Evolutionary conservation across 495 filamentous ascomycete species (phyloP).

Genomic region (Talaromyces borbonicus): DNA sequence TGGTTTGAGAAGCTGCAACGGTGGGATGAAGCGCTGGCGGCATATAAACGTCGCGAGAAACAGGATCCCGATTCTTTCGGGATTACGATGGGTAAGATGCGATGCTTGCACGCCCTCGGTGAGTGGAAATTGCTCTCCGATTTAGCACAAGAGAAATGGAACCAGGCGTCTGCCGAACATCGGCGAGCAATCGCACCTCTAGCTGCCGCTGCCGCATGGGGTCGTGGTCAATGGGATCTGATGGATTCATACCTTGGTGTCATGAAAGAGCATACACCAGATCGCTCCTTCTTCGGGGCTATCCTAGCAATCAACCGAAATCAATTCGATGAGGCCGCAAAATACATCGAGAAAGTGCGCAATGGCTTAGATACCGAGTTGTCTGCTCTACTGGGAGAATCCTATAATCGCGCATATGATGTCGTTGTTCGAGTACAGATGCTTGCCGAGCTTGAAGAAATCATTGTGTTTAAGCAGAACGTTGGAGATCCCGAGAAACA

Average conservation of each 20-base stretch:
- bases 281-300: constrained; percentile 94
- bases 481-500: constrained; percentile 68
- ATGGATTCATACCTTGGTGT: constrained; percentile 95
- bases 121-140: constrained; percentile 90
- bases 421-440: constrained; percentile 96
- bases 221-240: constrained; percentile 87
- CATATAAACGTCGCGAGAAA: constrained; percentile 70
- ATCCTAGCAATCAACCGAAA: constrained; percentile 91
- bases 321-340: constrained; percentile 77
- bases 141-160: constrained; percentile 88
- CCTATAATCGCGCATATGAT: constrained; percentile 91
- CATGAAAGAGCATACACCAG: constrained; percentile 87
- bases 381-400: constrained; percentile 87
- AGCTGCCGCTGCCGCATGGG: constrained; percentile 96
- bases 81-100: constrained; percentile 98
- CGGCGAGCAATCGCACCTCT: constrained; percentile 82
- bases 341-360: constrained; percentile 81
- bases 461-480: constrained; percentile 93
- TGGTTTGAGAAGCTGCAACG: constrained; percentile 98
- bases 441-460: constrained; percentile 96
- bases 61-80: constrained; percentile 72
- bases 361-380: constrained; percentile 92
- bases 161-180: constrained; percentile 71
- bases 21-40: constrained; percentile 94
- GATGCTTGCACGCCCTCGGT: constrained; percentile 90